These are phyloP conservation scores for Mucor piriformis DNA, from an alignment of 371 early-diverging fungal genomes.

Conservation along the genomic window DNA sequence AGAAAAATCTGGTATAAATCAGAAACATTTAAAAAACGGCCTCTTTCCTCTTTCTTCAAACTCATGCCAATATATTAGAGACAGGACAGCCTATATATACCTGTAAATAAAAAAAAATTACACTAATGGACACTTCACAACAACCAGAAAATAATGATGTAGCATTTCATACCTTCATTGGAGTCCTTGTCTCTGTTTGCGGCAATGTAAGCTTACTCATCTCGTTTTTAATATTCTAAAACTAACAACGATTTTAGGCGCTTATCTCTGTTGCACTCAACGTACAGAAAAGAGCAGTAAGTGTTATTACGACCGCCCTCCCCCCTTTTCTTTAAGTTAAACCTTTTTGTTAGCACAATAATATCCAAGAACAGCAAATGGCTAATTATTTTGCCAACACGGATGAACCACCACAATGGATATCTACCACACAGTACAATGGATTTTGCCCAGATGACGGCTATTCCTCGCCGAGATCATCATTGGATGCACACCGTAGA, in stretches of 20 bases:
- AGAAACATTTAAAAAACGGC: no score
- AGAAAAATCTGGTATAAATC: no score
- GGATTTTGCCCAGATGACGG: slow-evolving; percentile 54
- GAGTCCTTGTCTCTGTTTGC: slow-evolving; percentile 62
- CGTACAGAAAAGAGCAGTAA: slow-evolving; percentile 70
- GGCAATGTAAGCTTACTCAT: slow-evolving; percentile 59
- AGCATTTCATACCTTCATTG: slow-evolving; percentile 59
- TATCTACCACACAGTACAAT: slow-evolving; percentile 25
- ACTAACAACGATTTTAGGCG: slow-evolving; percentile 39
- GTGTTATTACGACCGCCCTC: slow-evolving; percentile 19
- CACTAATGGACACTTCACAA: background rate
- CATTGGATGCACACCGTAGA: slow-evolving; percentile 29
- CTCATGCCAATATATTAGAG: background rate
- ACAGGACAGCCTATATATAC: background rate
- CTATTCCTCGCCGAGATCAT: slow-evolving; percentile 53
- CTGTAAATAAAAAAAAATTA: background rate
- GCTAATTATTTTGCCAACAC: slow-evolving; percentile 51
- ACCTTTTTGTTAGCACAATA: slow-evolving; percentile 40
- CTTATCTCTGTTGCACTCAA: slow-evolving; percentile 73
- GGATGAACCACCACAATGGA: slow-evolving; percentile 52
- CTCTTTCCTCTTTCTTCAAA: background rate
- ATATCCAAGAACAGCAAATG: slow-evolving; percentile 47
- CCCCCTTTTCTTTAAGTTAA: background rate
- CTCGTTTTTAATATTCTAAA: background rate
- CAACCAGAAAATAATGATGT: slow-evolving; percentile 3